phyloP scores from a whole-genome alignment of 352 stramenopile genomes.

The Globisporangium camurandrum region DNA sequence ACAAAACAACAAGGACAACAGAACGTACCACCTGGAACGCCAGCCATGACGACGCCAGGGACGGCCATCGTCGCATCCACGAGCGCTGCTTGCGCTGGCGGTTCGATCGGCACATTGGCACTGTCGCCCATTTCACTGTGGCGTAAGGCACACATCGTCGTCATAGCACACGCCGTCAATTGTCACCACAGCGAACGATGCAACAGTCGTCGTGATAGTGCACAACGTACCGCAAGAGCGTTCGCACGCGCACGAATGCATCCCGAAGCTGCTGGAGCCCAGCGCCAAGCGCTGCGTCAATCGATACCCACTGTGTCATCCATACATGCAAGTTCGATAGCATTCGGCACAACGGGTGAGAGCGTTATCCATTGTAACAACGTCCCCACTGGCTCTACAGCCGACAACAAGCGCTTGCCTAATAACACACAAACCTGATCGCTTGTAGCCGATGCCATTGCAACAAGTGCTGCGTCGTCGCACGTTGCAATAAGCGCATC shows the following conservation, averaged over 20 bases:
- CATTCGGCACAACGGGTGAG: neutral
- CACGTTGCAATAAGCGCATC: constrained; percentile 1
- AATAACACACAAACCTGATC: constrained; percentile 19
- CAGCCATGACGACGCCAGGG: constrained; percentile 90
- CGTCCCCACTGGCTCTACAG: neutral
- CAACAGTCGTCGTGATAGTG: no score
- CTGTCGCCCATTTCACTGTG: constrained; percentile 80
- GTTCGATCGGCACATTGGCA: constrained; percentile 91
- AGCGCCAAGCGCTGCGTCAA: constrained; percentile 24
- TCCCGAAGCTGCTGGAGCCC: constrained; percentile 50
- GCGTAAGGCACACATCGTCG: neutral
- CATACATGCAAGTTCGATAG: neutral
- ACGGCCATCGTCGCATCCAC: constrained; percentile 90
- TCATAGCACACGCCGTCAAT: neutral
- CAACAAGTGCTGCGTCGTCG: neutral
- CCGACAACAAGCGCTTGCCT: neutral
- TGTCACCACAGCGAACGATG: neutral
- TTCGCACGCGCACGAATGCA: constrained; percentile 73
- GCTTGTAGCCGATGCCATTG: constrained; percentile 5
- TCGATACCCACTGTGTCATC: constrained; percentile 31
- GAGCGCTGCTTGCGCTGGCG: constrained; percentile 85
- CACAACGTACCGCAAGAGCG: constrained; percentile 58
- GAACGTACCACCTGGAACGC: constrained; percentile 85
- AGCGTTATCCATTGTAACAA: neutral
- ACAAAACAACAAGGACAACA: neutral